These are phyloP conservation scores for Neurospora crassa DNA, from an alignment of 2,329 filamentous ascomycete species.

Conservation along the genomic window DNA sequence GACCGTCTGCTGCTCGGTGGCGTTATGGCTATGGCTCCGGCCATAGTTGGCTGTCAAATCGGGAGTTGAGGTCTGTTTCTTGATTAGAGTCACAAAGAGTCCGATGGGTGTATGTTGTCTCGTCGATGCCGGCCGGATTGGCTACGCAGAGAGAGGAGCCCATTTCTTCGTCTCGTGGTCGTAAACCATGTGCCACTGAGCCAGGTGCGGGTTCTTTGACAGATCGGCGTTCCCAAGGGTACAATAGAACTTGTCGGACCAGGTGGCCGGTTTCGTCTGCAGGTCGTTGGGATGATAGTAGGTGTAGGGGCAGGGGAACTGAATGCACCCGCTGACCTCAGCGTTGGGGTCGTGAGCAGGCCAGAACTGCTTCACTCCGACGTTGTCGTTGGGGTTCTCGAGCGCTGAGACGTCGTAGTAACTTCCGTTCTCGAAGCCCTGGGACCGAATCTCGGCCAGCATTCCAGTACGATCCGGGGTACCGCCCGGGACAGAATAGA, in stretches of 20 bases:
- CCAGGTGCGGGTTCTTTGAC: neutral
- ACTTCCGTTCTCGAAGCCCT: slow-evolving; percentile 26
- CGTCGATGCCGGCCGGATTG: neutral
- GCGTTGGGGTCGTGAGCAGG: neutral
- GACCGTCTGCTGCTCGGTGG: neutral
- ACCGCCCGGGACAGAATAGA: slow-evolving; percentile 26
- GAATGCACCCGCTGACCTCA: slow-evolving; percentile 27
- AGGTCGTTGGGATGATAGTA: slow-evolving; percentile 32
- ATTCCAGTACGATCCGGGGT: slow-evolving; percentile 26
- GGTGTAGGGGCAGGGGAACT: slow-evolving; percentile 31
- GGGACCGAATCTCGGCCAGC: slow-evolving; percentile 27
- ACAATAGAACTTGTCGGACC: slow-evolving; percentile 24
- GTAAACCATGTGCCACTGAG: neutral
- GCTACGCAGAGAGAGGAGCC: neutral
- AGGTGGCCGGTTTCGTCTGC: slow-evolving; percentile 27
- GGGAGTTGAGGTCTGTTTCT: neutral
- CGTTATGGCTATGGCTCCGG: neutral
- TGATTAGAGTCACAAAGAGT: neutral
- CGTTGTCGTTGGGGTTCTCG: slow-evolving; percentile 29
- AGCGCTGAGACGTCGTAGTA: slow-evolving; percentile 38
- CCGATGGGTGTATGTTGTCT: neutral
- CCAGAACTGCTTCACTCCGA: slow-evolving; percentile 30
- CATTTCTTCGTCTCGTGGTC: neutral
- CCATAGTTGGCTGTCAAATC: neutral
- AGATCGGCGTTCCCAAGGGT: slow-evolving; percentile 16